Base-by-base conservation (phyloP, 2,329 filamentous ascomycete genomes). In the Nothopassalora personata region DNA sequence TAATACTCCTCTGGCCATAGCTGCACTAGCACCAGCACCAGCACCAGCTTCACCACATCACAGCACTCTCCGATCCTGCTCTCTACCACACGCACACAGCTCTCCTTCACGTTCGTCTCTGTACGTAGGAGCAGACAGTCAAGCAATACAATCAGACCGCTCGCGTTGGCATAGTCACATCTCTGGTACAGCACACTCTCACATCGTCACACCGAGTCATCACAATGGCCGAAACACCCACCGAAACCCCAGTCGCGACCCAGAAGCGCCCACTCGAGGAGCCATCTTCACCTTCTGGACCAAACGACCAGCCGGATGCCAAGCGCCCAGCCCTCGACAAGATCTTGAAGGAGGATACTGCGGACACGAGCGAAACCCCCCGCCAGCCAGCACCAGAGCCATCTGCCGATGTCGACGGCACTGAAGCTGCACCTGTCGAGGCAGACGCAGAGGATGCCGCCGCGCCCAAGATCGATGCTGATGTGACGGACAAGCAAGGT, bases 301-400 rank as follows among this genome's bases (percentile, higher is more conserved):
- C 89, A 43, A 91, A 85, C 73, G 94, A 97, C 70, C 92, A 97
- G 74, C 94, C 95, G 56, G 94, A 99, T 69, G 94, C 94, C 63
- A 99, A 99, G 80, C 90, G 94, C 67, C 94, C 91, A 52, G 94
- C 94, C 43, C 85, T 99, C 63, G 93, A 97, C 78, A 99, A 97
- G 80, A 82, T 91, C 67, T 82, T 89, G 68, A 91, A 89, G 74
- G 86, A 84, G 57, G 86, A 79, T 5, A 71, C 62, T 46, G 67
- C 83, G 61, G 56, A 69, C 54, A 68, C 73, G 18, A 68, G 69
- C 39, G 71, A 72, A 54, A 65, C 71, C 58, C 69, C 61, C 43
- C 34, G 52, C 31, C 55, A 55, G 8, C 55, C 46, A 33, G 63
- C 43, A 8, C 56, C 57, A 8, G 52, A 71, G 28, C 45, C 70